phyloP scores from a whole-genome alignment of 2,329 filamentous ascomycete species.

The Lecanosticta acicola region DNA sequence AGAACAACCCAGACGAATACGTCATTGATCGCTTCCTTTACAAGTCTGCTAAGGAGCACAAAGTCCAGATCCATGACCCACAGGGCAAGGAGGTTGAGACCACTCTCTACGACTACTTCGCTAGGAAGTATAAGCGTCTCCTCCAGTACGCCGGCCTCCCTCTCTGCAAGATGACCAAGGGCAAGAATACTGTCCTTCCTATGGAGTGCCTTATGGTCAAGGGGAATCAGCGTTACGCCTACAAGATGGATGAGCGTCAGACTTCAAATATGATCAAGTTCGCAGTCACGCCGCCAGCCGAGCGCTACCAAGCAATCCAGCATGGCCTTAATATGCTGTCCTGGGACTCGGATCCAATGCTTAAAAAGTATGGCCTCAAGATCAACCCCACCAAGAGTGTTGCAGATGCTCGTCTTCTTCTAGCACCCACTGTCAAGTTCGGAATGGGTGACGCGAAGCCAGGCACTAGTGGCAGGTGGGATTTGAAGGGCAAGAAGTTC shows the following conservation, averaged over 20 bases:
- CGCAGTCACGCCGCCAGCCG: slow-evolving; percentile 69
- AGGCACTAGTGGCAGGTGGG: slow-evolving; percentile 71
- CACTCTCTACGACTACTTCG: slow-evolving; percentile 56
- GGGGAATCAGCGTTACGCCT: slow-evolving; percentile 52
- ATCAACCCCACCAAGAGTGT: slow-evolving; percentile 60
- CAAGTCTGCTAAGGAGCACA: slow-evolving; percentile 40
- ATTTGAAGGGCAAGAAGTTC: slow-evolving; percentile 77
- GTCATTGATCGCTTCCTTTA: slow-evolving; percentile 47
- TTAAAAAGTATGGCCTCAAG: slow-evolving; percentile 67
- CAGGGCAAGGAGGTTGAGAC: slow-evolving; percentile 35
- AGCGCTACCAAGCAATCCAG: slow-evolving; percentile 64
- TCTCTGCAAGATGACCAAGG: slow-evolving; percentile 54
- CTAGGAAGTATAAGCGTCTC: slow-evolving; percentile 45
- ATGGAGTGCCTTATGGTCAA: slow-evolving; percentile 52
- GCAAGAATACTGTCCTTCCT: slow-evolving; percentile 46
- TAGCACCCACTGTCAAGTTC: slow-evolving; percentile 67
- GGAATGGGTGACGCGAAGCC: slow-evolving; percentile 52
- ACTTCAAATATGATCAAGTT: slow-evolving; percentile 89
- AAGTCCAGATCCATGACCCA: slow-evolving; percentile 37
- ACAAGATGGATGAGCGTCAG: slow-evolving; percentile 56
- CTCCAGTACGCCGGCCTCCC: slow-evolving; percentile 47
- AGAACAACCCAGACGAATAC: slow-evolving; percentile 37
- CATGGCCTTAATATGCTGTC: slow-evolving; percentile 61
- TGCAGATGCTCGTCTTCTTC: slow-evolving; percentile 62
- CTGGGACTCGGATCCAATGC: slow-evolving; percentile 63